Evolutionary conservation across 208 protist species (phyloP).

Genomic region (Giardia muris): DNA sequence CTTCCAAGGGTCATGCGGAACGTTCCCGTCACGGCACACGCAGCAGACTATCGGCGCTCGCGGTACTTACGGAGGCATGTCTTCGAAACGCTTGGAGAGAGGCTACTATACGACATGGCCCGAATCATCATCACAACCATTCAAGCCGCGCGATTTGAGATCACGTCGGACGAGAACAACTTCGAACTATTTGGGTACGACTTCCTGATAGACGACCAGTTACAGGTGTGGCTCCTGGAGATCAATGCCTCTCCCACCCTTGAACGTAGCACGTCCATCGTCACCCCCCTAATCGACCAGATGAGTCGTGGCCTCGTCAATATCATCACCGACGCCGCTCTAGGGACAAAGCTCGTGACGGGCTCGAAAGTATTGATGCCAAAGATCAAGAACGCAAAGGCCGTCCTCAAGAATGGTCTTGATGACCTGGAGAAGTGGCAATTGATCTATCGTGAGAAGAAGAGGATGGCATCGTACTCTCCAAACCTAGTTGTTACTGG

Average conservation of each 20-base stretch:
- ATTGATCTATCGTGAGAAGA: neutral
- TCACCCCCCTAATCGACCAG: slow-evolving; percentile 38
- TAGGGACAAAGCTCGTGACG: neutral
- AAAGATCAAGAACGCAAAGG: neutral
- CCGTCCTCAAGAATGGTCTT: neutral
- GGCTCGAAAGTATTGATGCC: neutral
- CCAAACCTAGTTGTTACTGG: neutral
- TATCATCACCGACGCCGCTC: neutral
- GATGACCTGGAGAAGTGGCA: neutral
- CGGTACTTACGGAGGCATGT: neutral
- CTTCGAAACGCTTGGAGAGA: slow-evolving; percentile 27
- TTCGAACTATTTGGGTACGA: slow-evolving; percentile 44
- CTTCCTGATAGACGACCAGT: slow-evolving; percentile 41
- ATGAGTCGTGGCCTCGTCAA: neutral
- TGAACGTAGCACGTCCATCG: slow-evolving; percentile 35
- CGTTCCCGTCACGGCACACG: neutral
- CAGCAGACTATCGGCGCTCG: neutral
- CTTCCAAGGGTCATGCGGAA: neutral
- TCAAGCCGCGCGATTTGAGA: neutral
- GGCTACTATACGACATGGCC: slow-evolving; percentile 30
- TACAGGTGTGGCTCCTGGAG: slow-evolving; percentile 40
- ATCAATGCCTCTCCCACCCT: slow-evolving; percentile 44
- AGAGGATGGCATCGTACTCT: neutral
- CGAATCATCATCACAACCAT: neutral
- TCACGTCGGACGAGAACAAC: slow-evolving; percentile 23